These are phyloP conservation scores for Murraya koenigii DNA, from an alignment of 345 rosid genomes.

Conservation along the genomic window DNA sequence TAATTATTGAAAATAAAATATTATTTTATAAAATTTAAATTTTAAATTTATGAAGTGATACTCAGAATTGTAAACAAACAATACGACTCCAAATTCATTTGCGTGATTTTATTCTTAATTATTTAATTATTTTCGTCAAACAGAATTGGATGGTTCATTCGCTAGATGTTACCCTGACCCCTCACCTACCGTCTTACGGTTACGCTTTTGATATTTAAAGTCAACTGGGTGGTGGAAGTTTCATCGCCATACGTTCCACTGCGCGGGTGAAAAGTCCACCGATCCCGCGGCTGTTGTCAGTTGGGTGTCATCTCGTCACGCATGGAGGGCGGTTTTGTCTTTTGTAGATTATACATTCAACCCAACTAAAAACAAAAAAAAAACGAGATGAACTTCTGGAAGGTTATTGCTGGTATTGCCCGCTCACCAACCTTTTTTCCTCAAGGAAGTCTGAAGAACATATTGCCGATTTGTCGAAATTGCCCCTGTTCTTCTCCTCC, in stretches of 20 bases:
- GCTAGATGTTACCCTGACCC: constrained; percentile 3
- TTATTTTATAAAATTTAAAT: too few species aligned
- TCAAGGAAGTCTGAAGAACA: not conserved
- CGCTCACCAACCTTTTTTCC: constrained; percentile 4
- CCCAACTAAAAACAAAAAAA: too few species aligned
- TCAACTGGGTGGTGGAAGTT: constrained; percentile 18
- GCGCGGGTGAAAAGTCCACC: not conserved
- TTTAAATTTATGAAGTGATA: too few species aligned
- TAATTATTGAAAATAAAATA: too few species aligned
- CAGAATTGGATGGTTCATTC: not conserved
- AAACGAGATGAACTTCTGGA: constrained; percentile 16
- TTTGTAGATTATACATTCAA: not conserved
- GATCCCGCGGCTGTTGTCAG: constrained; percentile 13
- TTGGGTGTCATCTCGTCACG: not conserved
- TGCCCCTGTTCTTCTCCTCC: not conserved
- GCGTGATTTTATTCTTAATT: not conserved
- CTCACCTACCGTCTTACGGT: constrained; percentile 3
- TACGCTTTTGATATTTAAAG: not conserved
- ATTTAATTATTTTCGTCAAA: not conserved
- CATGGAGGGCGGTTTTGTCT: not conserved
- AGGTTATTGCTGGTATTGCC: constrained; percentile 9
- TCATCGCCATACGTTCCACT: constrained; percentile 15
- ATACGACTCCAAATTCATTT: not conserved
- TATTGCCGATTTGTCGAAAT: constrained; percentile 7
- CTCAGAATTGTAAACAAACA: not conserved